phyloP scores from a whole-genome alignment of 345 rosid species.

The Eucalyptus albens region DNA sequence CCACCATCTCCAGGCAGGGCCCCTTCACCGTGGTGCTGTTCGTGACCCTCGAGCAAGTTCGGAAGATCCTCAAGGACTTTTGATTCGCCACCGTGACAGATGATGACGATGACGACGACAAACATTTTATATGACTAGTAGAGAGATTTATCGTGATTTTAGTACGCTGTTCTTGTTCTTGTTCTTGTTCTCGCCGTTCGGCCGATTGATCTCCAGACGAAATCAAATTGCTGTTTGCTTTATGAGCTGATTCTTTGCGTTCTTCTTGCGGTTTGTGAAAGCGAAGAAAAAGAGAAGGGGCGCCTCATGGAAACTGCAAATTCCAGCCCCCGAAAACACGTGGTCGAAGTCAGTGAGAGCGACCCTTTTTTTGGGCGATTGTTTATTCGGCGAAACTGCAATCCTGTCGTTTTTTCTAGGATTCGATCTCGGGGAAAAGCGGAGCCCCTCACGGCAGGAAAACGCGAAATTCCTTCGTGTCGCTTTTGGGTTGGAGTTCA shows the following conservation, averaged over 20 bases:
- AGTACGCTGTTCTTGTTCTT: not conserved
- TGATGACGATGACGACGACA: not conserved
- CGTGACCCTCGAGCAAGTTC: conserved; percentile 70
- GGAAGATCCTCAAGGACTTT: conserved; percentile 52
- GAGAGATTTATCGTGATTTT: not conserved
- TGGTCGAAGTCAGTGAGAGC: not conserved
- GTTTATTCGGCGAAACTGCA: not conserved
- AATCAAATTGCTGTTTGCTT: not conserved
- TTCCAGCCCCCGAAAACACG: not conserved
- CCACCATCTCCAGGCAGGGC: conserved; percentile 73
- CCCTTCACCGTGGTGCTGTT: conserved; percentile 73
- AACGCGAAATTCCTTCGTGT: not conserved
- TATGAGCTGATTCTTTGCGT: not conserved
- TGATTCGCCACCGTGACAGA: not conserved
- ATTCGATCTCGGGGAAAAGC: not conserved
- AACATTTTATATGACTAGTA: not conserved
- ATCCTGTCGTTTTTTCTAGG: not conserved
- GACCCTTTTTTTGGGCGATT: not conserved
- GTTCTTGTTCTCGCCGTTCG: no score
- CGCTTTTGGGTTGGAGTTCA: not conserved
- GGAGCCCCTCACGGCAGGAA: not conserved
- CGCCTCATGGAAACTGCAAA: not conserved
- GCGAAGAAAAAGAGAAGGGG: not conserved
- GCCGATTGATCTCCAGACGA: not conserved
- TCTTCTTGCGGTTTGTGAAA: not conserved